Evolutionary conservation across 1,139 yeast species (phyloP), one percentile per base, ranked within the genome.

Genomic region (Kodamaea derodonti): DNA sequence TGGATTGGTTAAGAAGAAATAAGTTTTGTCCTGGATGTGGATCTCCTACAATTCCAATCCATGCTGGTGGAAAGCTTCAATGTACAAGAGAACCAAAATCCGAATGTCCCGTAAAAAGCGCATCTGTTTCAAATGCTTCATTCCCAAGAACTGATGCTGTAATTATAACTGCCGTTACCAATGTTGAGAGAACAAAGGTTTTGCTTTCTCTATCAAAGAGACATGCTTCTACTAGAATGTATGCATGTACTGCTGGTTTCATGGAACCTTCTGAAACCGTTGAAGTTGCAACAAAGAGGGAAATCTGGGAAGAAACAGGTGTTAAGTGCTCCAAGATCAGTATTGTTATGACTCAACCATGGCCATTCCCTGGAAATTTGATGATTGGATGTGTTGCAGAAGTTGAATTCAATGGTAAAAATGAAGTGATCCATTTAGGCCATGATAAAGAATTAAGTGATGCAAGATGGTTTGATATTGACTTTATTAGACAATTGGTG

Each of bases 241-340:
- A 82, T 60, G 74, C 94, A 11, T 84, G 95, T 51, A 76, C 95
- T 34, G 95, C 97, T 2, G 98, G 98, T 4, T 90, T 90, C 56
- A 79, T 90, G 76, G 98, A 90, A 58, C 96, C 97, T 0, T 84
- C 90, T 16, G 98, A 90, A 60, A 79, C 95, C 1, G 79, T 90
- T 18, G 97, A 90, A 58, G 82, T 80, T 30, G 94, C 96, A 11
- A 85, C 94, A 23, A 70, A 81, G 33, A 67, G 98, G 42, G 98
- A 90, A 56, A 83, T 85, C 25, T 88, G 95, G 88, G 98, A 90
- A 57, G 98, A 90, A 58, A 81, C 97, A 2, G 98, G 98, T 3
- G 85, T 87, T 24, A 70, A 62, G 29, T 79, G 84, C 34, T 66
- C 74, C 25, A 63, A 69, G 29, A 82, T 88, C 24, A 58, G 66